phyloP scores from a whole-genome alignment of 2,329 filamentous ascomycete species.

The Penicillium corylophilum region DNA sequence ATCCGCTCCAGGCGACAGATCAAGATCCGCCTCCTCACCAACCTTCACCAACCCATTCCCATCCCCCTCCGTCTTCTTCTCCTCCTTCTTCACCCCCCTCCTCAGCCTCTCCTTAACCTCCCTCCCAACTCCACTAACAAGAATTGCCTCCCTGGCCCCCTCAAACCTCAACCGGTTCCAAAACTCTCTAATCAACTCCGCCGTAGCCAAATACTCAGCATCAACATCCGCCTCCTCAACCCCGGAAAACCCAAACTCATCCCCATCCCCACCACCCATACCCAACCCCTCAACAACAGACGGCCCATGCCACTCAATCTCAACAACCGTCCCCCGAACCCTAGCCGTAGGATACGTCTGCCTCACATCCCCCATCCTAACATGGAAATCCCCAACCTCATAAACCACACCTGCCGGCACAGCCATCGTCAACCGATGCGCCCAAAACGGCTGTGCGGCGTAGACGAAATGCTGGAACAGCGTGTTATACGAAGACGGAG shows the following conservation, averaged over 20 bases:
- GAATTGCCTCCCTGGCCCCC: constrained; percentile 41
- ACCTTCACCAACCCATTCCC: constrained; percentile 4
- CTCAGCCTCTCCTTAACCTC: constrained; percentile 36
- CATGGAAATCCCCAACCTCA: constrained; percentile 44
- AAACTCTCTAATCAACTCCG: constrained; percentile 42
- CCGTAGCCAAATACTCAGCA: constrained; percentile 35
- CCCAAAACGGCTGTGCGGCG: constrained; percentile 45
- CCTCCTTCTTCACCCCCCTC: constrained; percentile 24
- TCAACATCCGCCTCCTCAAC: constrained; percentile 41
- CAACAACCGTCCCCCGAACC: constrained; percentile 44
- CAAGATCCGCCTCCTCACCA: constrained; percentile 28
- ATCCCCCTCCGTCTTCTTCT: constrained; percentile 13
- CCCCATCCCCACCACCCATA: constrained; percentile 9
- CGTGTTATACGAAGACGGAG: constrained; percentile 33
- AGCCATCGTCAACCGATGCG: constrained; percentile 39
- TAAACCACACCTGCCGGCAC: constrained; percentile 40
- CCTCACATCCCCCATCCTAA: constrained; percentile 44
- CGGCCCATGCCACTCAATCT: constrained; percentile 45
- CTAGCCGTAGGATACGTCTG: constrained; percentile 40
- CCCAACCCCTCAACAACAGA: constrained; percentile 26
- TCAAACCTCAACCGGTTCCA: constrained; percentile 40
- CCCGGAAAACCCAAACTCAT: constrained; percentile 29
- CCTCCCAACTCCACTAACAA: constrained; percentile 41
- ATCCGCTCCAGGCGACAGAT: constrained; percentile 40
- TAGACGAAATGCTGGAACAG: constrained; percentile 43